Base-by-base conservation (phyloP, 176 grass and related monocot species). In the Juncus effusus region DNA sequence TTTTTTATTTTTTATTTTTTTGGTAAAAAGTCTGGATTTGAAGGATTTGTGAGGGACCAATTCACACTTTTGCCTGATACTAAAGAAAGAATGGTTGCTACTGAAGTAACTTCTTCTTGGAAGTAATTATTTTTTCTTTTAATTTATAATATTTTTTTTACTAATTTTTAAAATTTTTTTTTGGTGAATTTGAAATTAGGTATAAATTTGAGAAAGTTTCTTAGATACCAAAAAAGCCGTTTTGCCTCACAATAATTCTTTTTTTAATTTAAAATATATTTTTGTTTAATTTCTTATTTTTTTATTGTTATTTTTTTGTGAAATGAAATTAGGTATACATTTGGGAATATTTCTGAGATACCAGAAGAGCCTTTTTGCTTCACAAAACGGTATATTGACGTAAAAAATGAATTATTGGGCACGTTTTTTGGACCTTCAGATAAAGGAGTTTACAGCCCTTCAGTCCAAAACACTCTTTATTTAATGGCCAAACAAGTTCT, bases 81-180 rank as follows among this genome's bases (percentile, higher is more conserved):
- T 64, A 86, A 77, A 80, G 93, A 97, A 56, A 88, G 88, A 75
- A 92, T 97, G 38, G 75, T 92, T 13, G 93, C 93, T 69, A 92
- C 93, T 58, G 93, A 97, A 83, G 88, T 97, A 54, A 89, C 85
- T 78, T 82, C 88, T 78, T 92, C 74, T 63, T 97, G 93, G 93
- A 97, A 87, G 93, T 89, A 28, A 4, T 61, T 63, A 0, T 35
- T 67, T 59, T 73, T 62, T 75, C 76, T 0, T 35, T 15, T 19
- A 55, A 56, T 61, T 60, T 39, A 2, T 56, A 13, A 11, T 56
- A 11, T 13, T 56, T 56, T 56, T 56, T 13, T 7, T 74, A 28
- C 19, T 61, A 2, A 8, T 42, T 57, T 70, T 44, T 4, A 16
- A n/a, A n/a, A n/a, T 16, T 41, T 65, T 0, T 72, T 40, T 40